phyloP scores from a whole-genome alignment of 805 yeast species.

The Kodamaea fukazawae region DNA sequence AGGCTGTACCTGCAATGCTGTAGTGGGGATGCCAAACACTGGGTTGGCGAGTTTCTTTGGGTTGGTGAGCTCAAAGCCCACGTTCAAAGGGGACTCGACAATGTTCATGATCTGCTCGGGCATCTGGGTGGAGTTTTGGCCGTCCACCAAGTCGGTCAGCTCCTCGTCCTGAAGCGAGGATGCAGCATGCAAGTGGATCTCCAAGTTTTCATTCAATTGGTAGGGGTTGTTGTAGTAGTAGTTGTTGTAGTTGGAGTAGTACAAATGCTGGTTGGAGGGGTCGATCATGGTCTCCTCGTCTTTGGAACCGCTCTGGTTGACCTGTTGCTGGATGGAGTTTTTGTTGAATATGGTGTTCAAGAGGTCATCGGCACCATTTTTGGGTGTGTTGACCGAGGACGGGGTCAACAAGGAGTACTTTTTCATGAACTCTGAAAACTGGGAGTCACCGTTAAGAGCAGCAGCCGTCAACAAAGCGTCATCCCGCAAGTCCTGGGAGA shows the following conservation, averaged over 20 bases:
- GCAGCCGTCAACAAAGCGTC: slow-evolving; percentile 75
- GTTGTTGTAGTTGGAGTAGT: slow-evolving; percentile 38
- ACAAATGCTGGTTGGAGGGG: slow-evolving; percentile 35
- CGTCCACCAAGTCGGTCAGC: slow-evolving; percentile 32
- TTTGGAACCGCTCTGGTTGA: slow-evolving; percentile 1
- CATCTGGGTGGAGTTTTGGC: slow-evolving; percentile 40
- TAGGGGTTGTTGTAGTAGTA: slow-evolving; percentile 41
- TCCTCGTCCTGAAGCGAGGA: slow-evolving; percentile 21
- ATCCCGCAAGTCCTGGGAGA: slow-evolving; percentile 66
- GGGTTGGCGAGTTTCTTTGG: slow-evolving; percentile 21
- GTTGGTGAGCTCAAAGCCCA: slow-evolving; percentile 40
- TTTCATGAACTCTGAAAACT: slow-evolving; percentile 52
- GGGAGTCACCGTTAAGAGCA: slow-evolving; percentile 60
- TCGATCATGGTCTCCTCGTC: slow-evolving; percentile 20
- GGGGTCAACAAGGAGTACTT: slow-evolving; percentile 15
- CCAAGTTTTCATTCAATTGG: slow-evolving; percentile 35
- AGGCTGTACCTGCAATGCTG: slow-evolving; percentile 64
- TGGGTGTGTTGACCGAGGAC: slow-evolving; percentile 9
- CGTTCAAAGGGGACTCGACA: slow-evolving; percentile 34
- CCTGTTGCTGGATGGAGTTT: slow-evolving; percentile 18
- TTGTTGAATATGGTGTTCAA: slow-evolving; percentile 54
- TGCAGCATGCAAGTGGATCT: slow-evolving; percentile 43
- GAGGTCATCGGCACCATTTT: slow-evolving; percentile 43
- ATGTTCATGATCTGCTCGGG: slow-evolving; percentile 55
- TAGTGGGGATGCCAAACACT: slow-evolving; percentile 47